Conservation (phyloP, 805 yeast species). For the Ogataea kodamae region DNA sequence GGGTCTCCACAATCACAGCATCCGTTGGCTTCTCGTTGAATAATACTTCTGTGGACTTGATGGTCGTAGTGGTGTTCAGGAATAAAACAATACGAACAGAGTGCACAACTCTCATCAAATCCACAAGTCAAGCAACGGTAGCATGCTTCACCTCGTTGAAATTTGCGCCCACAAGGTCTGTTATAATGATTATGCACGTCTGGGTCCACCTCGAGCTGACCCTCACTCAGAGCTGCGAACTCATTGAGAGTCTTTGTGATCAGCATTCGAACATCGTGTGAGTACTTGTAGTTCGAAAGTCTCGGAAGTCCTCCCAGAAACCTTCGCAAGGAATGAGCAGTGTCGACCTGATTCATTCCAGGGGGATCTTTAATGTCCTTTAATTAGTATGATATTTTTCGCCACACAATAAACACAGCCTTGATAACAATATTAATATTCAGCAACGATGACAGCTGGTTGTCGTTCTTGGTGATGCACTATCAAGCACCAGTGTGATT, state of each 20-base stretch:
- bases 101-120: slow-evolving; percentile 77
- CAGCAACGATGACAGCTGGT: too few relatives aligned
- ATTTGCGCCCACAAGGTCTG: slow-evolving; percentile 70
- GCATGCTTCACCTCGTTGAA: slow-evolving; percentile 76
- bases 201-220: slow-evolving; percentile 23
- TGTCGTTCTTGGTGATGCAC: too few relatives aligned
- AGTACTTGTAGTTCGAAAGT: slow-evolving; percentile 32
- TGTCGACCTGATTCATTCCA: slow-evolving; percentile 7
- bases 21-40: slow-evolving; percentile 67
- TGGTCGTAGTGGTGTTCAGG: slow-evolving; percentile 71
- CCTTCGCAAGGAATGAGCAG: slow-evolving; percentile 25
- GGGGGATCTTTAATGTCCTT: too few relatives aligned
- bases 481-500: too few relatives aligned
- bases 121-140: slow-evolving; percentile 76
- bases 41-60: slow-evolving; percentile 58
- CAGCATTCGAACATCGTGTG: slow-evolving; percentile 28
- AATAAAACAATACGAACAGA: slow-evolving; percentile 74
- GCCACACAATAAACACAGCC: slow-evolving; percentile 6
- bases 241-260: slow-evolving; percentile 38
- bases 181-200: slow-evolving; percentile 45
- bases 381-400: too few relatives aligned
- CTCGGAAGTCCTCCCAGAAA: slow-evolving; percentile 40
- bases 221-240: slow-evolving; percentile 12
- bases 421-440: too few relatives aligned
- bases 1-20: slow-evolving; percentile 89